These are phyloP conservation scores for Santalum album DNA, from an alignment of 164 flowering plant species.

Conservation along the genomic window DNA sequence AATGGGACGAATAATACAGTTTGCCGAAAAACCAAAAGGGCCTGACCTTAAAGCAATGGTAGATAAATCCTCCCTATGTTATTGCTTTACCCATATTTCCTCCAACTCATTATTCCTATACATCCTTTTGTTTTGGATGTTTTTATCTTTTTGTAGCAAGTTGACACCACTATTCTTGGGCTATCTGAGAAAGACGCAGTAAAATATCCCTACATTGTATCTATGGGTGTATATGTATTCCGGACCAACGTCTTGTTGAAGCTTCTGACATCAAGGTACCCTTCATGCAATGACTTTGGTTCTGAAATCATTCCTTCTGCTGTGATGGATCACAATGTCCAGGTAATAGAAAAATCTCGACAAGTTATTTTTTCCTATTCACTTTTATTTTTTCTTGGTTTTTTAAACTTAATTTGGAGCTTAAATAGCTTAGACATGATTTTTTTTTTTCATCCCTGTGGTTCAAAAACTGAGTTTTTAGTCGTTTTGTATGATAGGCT, in stretches of 20 bases:
- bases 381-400: too few relatives aligned
- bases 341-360: conserved; percentile 37
- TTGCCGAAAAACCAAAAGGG: conserved; percentile 91
- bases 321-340: conserved; percentile 58
- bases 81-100: neutral
- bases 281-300: conserved; percentile 80
- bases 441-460: conserved; percentile 16
- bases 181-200: conserved; percentile 46
- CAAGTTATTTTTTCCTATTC: too few relatives aligned
- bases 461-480: too few relatives aligned
- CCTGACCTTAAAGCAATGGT: conserved; percentile 77
- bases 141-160: conserved; percentile 48
- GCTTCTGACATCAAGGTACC: conserved; percentile 48
- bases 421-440: too few relatives aligned
- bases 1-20: conserved; percentile 60
- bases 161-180: conserved; percentile 70
- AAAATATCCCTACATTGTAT: conserved; percentile 70
- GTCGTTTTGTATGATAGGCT: too few relatives aligned
- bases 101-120: neutral
- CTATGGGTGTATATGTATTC: conserved; percentile 90
- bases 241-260: conserved; percentile 62
- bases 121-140: too few relatives aligned
- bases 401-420: too few relatives aligned
- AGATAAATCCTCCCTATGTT: neutral
- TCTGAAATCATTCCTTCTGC: conserved; percentile 83